Percentiles rank a stretch among this genome's conserved stretches.
phyloP scores from a whole-genome alignment of 1,284 basidiomycete species.

The Apiotrichum veenhuisii region DNA sequence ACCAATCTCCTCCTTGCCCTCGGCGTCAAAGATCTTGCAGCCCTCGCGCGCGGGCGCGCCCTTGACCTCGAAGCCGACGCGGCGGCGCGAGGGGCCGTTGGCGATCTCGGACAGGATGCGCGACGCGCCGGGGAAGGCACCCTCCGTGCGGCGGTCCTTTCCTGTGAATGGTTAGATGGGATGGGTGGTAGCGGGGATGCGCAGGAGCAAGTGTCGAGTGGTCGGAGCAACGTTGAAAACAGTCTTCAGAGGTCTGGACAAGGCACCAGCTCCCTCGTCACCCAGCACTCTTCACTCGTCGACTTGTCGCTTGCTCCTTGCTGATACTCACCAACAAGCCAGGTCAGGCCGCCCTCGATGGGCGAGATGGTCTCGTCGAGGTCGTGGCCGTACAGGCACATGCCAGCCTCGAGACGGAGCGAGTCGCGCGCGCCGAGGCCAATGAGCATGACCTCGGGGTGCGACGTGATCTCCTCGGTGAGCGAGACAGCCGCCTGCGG shows the following conservation, averaged over 20 bases:
- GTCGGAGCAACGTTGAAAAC: too few relatives aligned
- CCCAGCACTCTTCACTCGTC: too few relatives aligned
- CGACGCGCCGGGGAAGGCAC: slow-evolving; percentile 76
- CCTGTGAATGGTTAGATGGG: too few relatives aligned
- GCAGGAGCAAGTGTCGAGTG: too few relatives aligned
- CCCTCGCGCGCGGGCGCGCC: slow-evolving; percentile 89
- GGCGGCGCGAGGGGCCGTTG: slow-evolving; percentile 69
- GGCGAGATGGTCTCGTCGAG: slow-evolving; percentile 81
- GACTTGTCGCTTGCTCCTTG: too few relatives aligned
- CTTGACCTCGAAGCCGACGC: slow-evolving; percentile 78
- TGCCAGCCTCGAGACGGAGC: slow-evolving; percentile 90
- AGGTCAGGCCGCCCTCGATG: slow-evolving; percentile 83
- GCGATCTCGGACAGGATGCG: slow-evolving; percentile 75
- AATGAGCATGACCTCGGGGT: slow-evolving; percentile 72
- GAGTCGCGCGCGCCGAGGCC: slow-evolving; percentile 93
- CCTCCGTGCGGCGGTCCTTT: slow-evolving; percentile 65
- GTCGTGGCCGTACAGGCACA: slow-evolving; percentile 96
- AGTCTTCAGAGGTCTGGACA: too few relatives aligned
- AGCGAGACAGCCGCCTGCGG: slow-evolving; percentile 69
- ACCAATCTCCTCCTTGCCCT: slow-evolving; percentile 61
- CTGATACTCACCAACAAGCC: slow-evolving; percentile 73
- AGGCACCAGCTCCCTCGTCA: too few relatives aligned
- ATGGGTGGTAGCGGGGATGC: too few relatives aligned
- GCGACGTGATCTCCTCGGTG: slow-evolving; percentile 61
- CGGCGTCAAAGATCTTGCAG: slow-evolving; percentile 65